Percentiles rank a stretch among this genome's conserved stretches.
phyloP scores from a whole-genome alignment of 2,329 filamentous ascomycete genomes.

The Fusarium begoniae region DNA sequence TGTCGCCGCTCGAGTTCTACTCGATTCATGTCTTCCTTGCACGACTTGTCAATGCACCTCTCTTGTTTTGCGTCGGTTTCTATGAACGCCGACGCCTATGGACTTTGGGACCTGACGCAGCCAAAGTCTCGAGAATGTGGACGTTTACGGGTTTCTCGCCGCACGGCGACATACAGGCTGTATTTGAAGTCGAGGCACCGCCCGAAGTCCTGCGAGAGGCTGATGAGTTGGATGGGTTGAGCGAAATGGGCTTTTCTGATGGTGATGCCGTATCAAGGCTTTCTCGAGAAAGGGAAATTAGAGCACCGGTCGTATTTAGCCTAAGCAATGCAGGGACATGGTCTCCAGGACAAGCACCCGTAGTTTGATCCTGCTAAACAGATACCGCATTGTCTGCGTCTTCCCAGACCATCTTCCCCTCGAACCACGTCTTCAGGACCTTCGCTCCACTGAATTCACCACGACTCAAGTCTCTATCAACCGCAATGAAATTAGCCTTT shows the following conservation, averaged over 20 bases:
- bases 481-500: not conserved
- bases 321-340: not conserved
- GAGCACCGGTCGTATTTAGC: not conserved
- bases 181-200: slow-evolving; percentile 68
- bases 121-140: slow-evolving; percentile 34
- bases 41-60: slow-evolving; percentile 68
- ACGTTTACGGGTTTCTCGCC: slow-evolving; percentile 59
- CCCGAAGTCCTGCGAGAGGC: not conserved
- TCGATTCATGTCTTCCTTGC: slow-evolving; percentile 73
- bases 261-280: slow-evolving; percentile 7
- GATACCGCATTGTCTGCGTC: not conserved
- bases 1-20: slow-evolving; percentile 72
- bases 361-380: not conserved
- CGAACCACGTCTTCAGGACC: not conserved
- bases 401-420: not conserved
- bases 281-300: slow-evolving; percentile 4
- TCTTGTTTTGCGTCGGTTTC: slow-evolving; percentile 66
- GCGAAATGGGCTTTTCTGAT: slow-evolving; percentile 21
- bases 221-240: slow-evolving; percentile 11
- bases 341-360: not conserved
- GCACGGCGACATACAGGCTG: slow-evolving; percentile 67
- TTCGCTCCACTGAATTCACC: not conserved
- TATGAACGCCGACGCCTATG: slow-evolving; percentile 59
- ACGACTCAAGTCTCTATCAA: not conserved
- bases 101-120: not conserved